Percentiles rank a stretch among this genome's conserved stretches.
Conservation (phyloP, 345 rosid genomes). For the Boechera divaricarpa region DNA sequence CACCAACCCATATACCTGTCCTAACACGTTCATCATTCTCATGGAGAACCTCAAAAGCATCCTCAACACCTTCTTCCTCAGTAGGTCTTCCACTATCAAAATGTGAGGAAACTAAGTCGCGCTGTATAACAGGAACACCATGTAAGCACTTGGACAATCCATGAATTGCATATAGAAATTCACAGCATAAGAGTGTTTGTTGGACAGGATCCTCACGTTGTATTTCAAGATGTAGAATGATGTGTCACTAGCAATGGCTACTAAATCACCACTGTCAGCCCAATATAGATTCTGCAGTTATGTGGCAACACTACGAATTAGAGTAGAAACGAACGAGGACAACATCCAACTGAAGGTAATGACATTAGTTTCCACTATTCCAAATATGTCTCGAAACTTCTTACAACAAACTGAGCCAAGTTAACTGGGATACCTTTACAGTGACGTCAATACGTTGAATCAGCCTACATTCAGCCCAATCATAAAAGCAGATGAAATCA, state of each 20-base stretch:
- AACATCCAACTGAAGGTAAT: constrained; percentile 14
- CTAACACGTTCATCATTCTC: constrained; percentile 98
- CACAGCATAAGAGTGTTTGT: constrained; percentile 14
- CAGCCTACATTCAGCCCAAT: constrained; percentile 99
- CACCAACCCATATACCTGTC: constrained; percentile 99
- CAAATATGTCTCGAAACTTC: constrained; percentile 30
- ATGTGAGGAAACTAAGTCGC: constrained; percentile 83
- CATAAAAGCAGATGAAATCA: constrained; percentile 98
- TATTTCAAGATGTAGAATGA: constrained; percentile 97
- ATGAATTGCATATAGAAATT: background rate
- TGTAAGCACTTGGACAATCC: constrained; percentile 29
- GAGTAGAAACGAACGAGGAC: constrained; percentile 31
- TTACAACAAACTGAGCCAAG: constrained; percentile 18
- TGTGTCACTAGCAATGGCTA: constrained; percentile 94
- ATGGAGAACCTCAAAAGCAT: constrained; percentile 99
- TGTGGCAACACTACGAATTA: constrained; percentile 24
- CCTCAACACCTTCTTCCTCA: constrained; percentile 98
- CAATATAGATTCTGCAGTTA: constrained; percentile 86
- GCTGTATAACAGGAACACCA: constrained; percentile 56
- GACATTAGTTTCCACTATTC: constrained; percentile 11
- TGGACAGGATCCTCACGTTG: constrained; percentile 60
- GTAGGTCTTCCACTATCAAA: constrained; percentile 89
- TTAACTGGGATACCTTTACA: constrained; percentile 71
- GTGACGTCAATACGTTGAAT: constrained; percentile 96
- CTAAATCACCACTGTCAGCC: constrained; percentile 99